A percentile compares a stretch with the other conserved stretches of the same genome.
These are phyloP conservation scores for Huntiella savannae DNA, from an alignment of 2,329 filamentous ascomycete species.

Conservation along the genomic window DNA sequence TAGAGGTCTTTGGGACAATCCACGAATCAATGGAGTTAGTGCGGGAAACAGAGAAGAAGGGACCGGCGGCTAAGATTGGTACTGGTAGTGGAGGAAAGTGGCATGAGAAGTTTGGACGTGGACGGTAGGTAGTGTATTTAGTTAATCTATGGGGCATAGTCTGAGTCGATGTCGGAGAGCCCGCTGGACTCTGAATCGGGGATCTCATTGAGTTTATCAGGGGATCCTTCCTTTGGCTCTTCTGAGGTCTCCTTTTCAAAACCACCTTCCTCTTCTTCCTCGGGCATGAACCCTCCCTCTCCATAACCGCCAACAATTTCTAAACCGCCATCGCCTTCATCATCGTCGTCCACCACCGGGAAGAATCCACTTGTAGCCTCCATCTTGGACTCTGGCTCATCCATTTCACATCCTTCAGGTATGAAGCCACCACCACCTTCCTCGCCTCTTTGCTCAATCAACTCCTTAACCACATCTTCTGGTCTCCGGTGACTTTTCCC, in stretches of 20 bases:
- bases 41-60: conserved; percentile 18
- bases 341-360: conserved; percentile 25
- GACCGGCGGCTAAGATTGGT: conserved; percentile 9
- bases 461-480: conserved; percentile 11
- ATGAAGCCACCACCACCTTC: conserved; percentile 37
- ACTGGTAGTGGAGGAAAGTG: conserved; percentile 30
- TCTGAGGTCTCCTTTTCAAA: background rate
- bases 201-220: background rate
- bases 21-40: conserved; percentile 45
- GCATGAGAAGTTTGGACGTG: conserved; percentile 38
- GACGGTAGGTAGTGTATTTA: background rate
- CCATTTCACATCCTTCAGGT: conserved; percentile 34
- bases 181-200: background rate
- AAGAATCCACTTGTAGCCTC: conserved; percentile 26
- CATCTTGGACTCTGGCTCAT: conserved; percentile 18
- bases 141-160: background rate
- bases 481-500: conserved; percentile 7
- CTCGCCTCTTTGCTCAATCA: background rate
- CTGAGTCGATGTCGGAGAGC: background rate
- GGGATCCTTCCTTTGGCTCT: background rate
- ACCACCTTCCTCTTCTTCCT: background rate
- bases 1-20: conserved; percentile 30
- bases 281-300: background rate
- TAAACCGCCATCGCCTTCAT: conserved; percentile 17
- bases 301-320: conserved; percentile 3